phyloP scores from a whole-genome alignment of 169 alveolate genomes.

The Cryptosporidium sp. region DNA sequence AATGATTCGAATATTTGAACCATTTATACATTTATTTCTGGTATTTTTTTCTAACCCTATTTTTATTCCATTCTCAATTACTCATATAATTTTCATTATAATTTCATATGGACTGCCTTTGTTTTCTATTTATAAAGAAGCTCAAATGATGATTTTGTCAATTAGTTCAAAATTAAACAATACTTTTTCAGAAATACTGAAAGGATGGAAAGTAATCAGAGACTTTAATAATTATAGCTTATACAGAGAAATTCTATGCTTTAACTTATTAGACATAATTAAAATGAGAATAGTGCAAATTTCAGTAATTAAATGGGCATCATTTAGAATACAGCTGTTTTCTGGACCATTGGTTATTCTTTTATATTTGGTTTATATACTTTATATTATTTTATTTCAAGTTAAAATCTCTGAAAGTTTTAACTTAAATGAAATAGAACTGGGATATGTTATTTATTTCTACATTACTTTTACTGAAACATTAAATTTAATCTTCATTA shows the following conservation, averaged over 20 bases:
- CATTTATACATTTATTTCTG: conserved; percentile 7
- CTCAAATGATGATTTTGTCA: conserved; percentile 24
- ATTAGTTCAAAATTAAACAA: not conserved
- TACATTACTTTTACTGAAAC: conserved; percentile 37
- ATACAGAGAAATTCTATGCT: not conserved
- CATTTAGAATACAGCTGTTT: conserved; percentile 23
- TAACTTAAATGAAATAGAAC: not conserved
- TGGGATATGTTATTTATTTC: conserved; percentile 10
- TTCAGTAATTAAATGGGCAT: conserved; percentile 23
- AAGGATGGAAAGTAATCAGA: conserved; percentile 17
- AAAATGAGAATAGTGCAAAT: not conserved
- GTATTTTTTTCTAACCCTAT: not conserved
- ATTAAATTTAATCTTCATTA: conserved; percentile 10
- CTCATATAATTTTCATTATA: not conserved
- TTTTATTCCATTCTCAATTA: not conserved
- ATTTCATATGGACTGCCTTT: conserved; percentile 23
- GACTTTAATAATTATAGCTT: not conserved
- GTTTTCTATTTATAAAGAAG: not conserved
- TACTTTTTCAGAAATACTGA: conserved; percentile 9
- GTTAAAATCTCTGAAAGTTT: not conserved
- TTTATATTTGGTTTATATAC: conserved; percentile 2
- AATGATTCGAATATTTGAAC: conserved; percentile 26
- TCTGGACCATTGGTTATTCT: conserved; percentile 47
- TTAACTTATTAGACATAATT: not conserved
- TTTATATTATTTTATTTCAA: not conserved